Evolutionary conservation across 805 yeast genomes (phyloP).

Genomic region (Myxozyma kluyveri): DNA sequence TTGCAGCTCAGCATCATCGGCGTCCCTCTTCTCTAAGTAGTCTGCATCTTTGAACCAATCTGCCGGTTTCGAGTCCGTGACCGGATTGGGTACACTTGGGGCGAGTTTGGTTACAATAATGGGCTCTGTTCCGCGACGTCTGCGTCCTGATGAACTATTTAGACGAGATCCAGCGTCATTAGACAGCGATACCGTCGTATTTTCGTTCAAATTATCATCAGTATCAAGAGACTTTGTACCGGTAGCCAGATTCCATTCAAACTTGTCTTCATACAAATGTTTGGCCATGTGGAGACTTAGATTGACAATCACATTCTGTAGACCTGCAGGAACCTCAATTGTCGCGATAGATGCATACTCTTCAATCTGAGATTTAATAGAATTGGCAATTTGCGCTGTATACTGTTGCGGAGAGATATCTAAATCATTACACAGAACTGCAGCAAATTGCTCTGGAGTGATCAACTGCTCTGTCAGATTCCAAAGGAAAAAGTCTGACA

Average conservation of each 20-base stretch:
- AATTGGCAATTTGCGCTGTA: constrained; percentile 61
- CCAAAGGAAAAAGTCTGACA: constrained; percentile 74
- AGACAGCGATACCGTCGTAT: neutral
- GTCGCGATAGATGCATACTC: constrained; percentile 64
- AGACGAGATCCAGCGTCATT: too few species aligned
- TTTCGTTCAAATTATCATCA: neutral
- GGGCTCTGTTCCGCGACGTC: neutral
- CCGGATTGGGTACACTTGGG: neutral
- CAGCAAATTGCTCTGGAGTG: constrained; percentile 73
- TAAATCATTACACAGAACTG: constrained; percentile 74
- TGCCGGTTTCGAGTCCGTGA: neutral
- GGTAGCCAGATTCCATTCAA: constrained; percentile 81
- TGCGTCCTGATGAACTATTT: neutral
- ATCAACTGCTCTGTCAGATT: constrained; percentile 54
- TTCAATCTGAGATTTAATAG: constrained; percentile 77
- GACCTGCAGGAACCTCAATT: constrained; percentile 57
- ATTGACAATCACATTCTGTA: constrained; percentile 73
- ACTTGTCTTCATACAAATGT: constrained; percentile 81
- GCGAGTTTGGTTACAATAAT: neutral
- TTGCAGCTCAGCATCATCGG: neutral
- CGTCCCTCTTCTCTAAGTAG: neutral
- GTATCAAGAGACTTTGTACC: neutral
- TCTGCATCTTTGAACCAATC: neutral
- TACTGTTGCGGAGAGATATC: constrained; percentile 62
- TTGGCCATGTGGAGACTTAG: constrained; percentile 79